Base-by-base conservation (phyloP, 805 yeast species). In the Ogataea ganodermae region DNA sequence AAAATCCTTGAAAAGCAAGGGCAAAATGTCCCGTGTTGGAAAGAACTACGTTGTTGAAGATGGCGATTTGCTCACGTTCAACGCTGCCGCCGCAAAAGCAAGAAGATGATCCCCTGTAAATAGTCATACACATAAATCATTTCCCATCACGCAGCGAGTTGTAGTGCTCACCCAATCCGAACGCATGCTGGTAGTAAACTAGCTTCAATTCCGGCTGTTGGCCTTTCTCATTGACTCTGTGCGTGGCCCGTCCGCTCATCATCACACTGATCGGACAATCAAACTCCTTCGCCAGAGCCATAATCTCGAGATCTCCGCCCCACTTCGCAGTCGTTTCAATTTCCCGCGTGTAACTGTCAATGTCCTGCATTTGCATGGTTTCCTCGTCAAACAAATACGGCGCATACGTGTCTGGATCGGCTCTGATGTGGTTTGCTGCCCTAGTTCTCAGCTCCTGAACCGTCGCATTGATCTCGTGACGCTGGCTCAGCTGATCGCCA, bases 221-320 rank as follows among this genome's bases (percentile, higher is more conserved):
- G 1, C 79, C 85, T 0, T 71, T 74, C 53, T 80, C 89, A 57
- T 88, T 86, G 47, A 88, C 79, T 30, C 58, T 65, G 55, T 85
- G 72, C 2, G 84, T 75, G 4, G 90, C 77, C 33, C 89, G 77
- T 0, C 95, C 96, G 39, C 89, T 86, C 73, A 86, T 81, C 69
- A 84, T 73, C 9, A 92, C 83, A 40, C 83, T 74, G n/a, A 92
- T 80, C 0, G 90, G 87, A 55, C 87, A 81, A 49, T 83, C 74
- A 57, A 75, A 86, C n/a, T 79, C 80, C 49, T 80, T 75, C 1
- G 95, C 76, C 33, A 91, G 71, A 0, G 97, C 97, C 61, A 88
- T 66, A 16, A 92, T 82, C 70, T 92, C 99, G 72, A 89, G 72
- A 58, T 94, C 97, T 7, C 96, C 94, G 21, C 99, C 99, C 99